Evolutionary conservation across 225 moss, liverwort and hornwort genomes (phyloP).

Genomic region (Polytrichum formosum): DNA sequence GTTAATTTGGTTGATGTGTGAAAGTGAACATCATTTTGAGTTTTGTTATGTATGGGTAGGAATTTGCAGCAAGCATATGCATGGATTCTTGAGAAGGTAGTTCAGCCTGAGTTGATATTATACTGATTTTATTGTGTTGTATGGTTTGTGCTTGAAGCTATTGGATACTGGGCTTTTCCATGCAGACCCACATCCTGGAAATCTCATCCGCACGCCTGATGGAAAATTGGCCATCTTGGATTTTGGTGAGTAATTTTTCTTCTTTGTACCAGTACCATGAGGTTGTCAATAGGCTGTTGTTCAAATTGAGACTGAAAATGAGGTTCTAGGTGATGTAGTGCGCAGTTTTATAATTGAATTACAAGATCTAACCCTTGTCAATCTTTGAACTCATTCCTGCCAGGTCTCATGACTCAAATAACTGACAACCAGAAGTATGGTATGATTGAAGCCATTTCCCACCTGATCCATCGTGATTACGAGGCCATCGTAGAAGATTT

Average conservation of each 20-base stretch:
- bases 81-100: too few relatives aligned
- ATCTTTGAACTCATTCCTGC: too few relatives aligned
- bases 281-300: neutral
- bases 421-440: conserved; percentile 98
- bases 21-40: too few relatives aligned
- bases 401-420: conserved; percentile 97
- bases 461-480: conserved; percentile 95
- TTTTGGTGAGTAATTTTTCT: conserved; percentile 54
- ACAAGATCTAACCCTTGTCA: too few relatives aligned
- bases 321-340: too few relatives aligned
- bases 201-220: conserved; percentile 94
- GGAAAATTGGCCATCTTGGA: conserved; percentile 92
- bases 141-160: conserved; percentile 41
- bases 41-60: too few relatives aligned
- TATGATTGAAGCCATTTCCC: conserved; percentile 98
- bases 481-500: conserved; percentile 98
- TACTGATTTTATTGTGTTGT: too few relatives aligned
- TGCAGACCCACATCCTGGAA: conserved; percentile 98
- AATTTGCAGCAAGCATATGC: too few relatives aligned
- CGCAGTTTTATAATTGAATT: too few relatives aligned
- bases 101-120: too few relatives aligned
- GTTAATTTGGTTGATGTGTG: too few relatives aligned
- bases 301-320: too few relatives aligned
- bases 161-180: conserved; percentile 96
- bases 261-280: neutral